A percentile compares a stretch with the other conserved stretches of the same genome.
Evolutionary conservation across 2,329 filamentous ascomycete genomes (phyloP).

Genomic region (Pyricularia grisea): DNA sequence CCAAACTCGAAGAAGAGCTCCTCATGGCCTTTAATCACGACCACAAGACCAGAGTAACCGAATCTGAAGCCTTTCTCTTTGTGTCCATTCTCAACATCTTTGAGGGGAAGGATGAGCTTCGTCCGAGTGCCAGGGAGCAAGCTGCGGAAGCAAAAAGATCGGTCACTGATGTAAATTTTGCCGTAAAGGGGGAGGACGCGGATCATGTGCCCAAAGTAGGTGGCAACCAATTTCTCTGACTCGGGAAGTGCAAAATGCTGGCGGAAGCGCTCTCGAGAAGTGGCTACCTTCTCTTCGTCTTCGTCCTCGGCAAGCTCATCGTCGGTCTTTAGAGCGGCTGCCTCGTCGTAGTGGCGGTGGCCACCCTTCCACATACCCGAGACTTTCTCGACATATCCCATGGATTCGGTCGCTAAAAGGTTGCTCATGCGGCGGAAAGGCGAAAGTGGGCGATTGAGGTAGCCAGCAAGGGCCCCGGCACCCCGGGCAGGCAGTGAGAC

Average conservation of each 20-base stretch:
- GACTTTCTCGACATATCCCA: conserved; percentile 94
- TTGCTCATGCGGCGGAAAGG: conserved; percentile 62
- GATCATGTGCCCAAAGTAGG: conserved; percentile 88
- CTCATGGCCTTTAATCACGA: conserved; percentile 91
- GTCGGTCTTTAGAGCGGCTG: conserved; percentile 35
- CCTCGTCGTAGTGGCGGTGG: conserved; percentile 74
- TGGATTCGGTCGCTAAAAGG: conserved; percentile 78
- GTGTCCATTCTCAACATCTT: conserved; percentile 84
- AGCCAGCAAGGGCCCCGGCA: conserved; percentile 74
- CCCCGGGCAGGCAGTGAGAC: conserved; percentile 74
- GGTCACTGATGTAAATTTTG: conserved; percentile 89
- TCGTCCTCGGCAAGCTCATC: conserved; percentile 44
- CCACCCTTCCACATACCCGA: conserved; percentile 95
- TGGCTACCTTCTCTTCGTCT: conserved; percentile 53
- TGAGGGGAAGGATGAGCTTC: conserved; percentile 83
- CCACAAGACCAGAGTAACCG: conserved; percentile 79
- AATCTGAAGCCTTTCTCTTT: conserved; percentile 94
- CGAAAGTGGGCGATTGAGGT: conserved; percentile 62
- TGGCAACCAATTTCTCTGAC: conserved; percentile 74
- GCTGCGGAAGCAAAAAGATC: conserved; percentile 86
- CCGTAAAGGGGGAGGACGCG: conserved; percentile 87
- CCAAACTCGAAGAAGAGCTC: conserved; percentile 95
- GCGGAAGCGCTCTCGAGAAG: conserved; percentile 72
- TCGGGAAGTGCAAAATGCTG: conserved; percentile 83
- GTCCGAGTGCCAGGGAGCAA: conserved; percentile 81